Percentiles rank a stretch among this genome's conserved stretches.
Evolutionary conservation across 1,139 yeast genomes (phyloP).

Genomic region (Ogataea hybrid): DNA sequence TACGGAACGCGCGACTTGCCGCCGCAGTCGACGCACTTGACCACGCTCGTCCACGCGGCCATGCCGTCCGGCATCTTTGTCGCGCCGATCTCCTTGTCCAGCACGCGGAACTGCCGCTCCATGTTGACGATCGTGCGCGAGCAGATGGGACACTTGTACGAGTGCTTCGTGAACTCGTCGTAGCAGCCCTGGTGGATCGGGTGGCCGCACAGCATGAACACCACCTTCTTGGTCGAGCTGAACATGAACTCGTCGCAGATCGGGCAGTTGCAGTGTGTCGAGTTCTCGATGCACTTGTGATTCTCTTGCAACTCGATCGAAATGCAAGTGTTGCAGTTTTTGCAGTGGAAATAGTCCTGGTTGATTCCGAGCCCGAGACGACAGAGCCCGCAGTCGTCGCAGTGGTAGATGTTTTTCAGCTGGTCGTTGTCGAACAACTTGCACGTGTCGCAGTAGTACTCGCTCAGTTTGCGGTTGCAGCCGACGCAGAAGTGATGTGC

Average conservation of each 20-base stretch:
- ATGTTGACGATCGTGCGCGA: constrained; percentile 80
- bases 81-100: constrained; percentile 76
- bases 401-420: constrained; percentile 81
- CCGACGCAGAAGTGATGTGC: constrained; percentile 66
- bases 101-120: constrained; percentile 81
- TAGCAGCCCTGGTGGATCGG: constrained; percentile 87
- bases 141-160: constrained; percentile 90
- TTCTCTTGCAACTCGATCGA: constrained; percentile 73
- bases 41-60: constrained; percentile 68
- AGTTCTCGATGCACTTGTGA: constrained; percentile 81
- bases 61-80: constrained; percentile 83
- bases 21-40: constrained; percentile 86
- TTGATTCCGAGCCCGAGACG: constrained; percentile 85
- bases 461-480: constrained; percentile 67
- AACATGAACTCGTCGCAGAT: constrained; percentile 91
- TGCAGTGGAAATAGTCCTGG: constrained; percentile 87
- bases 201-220: constrained; percentile 93
- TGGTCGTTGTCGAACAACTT: constrained; percentile 83
- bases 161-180: constrained; percentile 72
- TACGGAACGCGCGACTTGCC: constrained; percentile 75
- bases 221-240: constrained; percentile 80
- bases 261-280: constrained; percentile 90
- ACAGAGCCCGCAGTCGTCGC: constrained; percentile 91
- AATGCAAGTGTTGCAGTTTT: constrained; percentile 86
- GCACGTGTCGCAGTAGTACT: constrained; percentile 76